Evolutionary conservation across 1,284 basidiomycete species (phyloP).

Genomic region (Apiotrichum domesticum): DNA sequence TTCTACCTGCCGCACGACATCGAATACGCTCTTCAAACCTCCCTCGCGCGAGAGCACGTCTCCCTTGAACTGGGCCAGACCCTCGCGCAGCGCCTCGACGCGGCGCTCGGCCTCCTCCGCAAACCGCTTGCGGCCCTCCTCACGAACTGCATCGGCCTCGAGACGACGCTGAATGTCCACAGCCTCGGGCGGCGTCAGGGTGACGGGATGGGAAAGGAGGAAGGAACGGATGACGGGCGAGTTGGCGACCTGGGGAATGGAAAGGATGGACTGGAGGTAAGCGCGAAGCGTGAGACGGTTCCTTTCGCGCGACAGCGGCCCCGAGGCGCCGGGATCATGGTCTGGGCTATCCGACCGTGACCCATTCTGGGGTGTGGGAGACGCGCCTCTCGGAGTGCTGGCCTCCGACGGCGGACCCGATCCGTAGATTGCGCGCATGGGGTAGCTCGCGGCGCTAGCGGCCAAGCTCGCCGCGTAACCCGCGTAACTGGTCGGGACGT

Average conservation of each 20-base stretch:
- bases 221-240: slow-evolving; percentile 83
- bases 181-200: slow-evolving; percentile 65
- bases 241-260: slow-evolving; percentile 67
- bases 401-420: slow-evolving; percentile 27
- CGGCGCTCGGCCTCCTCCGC: slow-evolving; percentile 76
- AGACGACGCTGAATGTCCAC: slow-evolving; percentile 74
- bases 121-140: slow-evolving; percentile 81
- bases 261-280: slow-evolving; percentile 75
- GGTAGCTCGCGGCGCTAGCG: slow-evolving; percentile 35
- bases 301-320: slow-evolving; percentile 76
- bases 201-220: slow-evolving; percentile 70
- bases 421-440: slow-evolving; percentile 45
- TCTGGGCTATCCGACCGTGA: background rate
- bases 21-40: slow-evolving; percentile 80
- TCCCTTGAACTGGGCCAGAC: slow-evolving; percentile 81
- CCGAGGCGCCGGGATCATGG: background rate
- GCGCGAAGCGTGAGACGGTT: slow-evolving; percentile 91
- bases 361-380: background rate
- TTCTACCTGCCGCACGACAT: slow-evolving; percentile 75
- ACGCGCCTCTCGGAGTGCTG: slow-evolving; percentile 3
- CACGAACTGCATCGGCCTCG: slow-evolving; percentile 82
- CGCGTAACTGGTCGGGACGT: slow-evolving; percentile 1
- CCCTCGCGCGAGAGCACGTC: slow-evolving; percentile 84
- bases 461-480: slow-evolving; percentile 19
- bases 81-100: slow-evolving; percentile 78